phyloP scores from a whole-genome alignment of 2,329 filamentous ascomycete genomes.

The Trichoderma pleuroti region DNA sequence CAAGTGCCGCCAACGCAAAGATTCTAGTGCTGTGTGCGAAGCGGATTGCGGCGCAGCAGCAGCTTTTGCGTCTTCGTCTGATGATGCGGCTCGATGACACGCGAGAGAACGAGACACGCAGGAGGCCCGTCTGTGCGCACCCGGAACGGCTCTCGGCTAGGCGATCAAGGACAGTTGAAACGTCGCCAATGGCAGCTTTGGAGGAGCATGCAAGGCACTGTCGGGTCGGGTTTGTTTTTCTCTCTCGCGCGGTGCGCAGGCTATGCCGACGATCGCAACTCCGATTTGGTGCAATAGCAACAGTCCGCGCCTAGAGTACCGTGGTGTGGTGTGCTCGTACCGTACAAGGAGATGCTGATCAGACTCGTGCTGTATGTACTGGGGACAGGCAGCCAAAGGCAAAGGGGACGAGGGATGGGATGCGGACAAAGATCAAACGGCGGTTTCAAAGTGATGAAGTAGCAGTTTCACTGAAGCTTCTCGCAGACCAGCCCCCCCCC shows the following conservation, averaged over 20 bases:
- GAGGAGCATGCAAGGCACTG: slow-evolving; percentile 5
- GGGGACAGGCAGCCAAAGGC: neutral
- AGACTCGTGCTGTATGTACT: neutral
- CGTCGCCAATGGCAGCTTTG: neutral
- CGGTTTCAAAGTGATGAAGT: slow-evolving; percentile 15
- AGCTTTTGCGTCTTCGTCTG: neutral
- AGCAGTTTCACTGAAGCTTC: slow-evolving; percentile 15
- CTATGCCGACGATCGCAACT: neutral
- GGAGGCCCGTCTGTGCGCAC: slow-evolving; percentile 17
- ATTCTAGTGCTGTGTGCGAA: neutral
- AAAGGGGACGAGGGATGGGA: neutral
- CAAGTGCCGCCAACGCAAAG: neutral
- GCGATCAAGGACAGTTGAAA: neutral
- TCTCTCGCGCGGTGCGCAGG: neutral
- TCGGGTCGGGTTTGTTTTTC: neutral
- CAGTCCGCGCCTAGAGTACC: neutral
- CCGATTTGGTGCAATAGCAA: neutral
- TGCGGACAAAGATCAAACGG: slow-evolving; percentile 1
- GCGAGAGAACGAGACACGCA: slow-evolving; percentile 4
- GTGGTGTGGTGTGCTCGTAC: neutral
- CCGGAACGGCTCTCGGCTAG: neutral
- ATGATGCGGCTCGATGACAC: neutral
- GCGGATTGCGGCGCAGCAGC: slow-evolving; percentile 3
- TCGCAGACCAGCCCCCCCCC: neutral
- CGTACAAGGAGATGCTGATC: too few relatives aligned